Conservation (phyloP, 805 yeast genomes). For the Wickerhamiella kurtzmanii region DNA sequence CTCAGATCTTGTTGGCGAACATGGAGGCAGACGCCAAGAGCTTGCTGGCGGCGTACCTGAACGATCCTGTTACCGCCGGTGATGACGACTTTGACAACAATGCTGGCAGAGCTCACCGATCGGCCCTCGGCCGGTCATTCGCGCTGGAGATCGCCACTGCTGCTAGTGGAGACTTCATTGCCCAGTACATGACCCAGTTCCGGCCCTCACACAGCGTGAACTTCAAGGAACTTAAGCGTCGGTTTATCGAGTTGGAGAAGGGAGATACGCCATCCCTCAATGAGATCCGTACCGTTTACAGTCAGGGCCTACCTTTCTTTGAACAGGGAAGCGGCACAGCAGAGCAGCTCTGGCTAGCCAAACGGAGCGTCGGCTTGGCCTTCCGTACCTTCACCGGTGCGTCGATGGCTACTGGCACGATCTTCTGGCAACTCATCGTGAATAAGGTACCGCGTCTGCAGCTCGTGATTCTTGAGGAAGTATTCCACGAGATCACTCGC, state of each 20-base stretch:
- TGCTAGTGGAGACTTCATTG: slow-evolving; percentile 23
- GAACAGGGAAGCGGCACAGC: neutral
- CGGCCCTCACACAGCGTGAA: neutral
- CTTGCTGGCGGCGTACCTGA: slow-evolving; percentile 62
- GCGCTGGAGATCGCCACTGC: slow-evolving; percentile 64
- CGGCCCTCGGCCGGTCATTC: slow-evolving; percentile 62
- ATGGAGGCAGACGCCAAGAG: slow-evolving; percentile 66
- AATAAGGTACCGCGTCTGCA: slow-evolving; percentile 50
- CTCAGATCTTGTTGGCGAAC: slow-evolving; percentile 39
- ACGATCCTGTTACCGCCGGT: slow-evolving; percentile 20
- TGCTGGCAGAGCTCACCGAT: slow-evolving; percentile 23
- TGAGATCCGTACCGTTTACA: neutral
- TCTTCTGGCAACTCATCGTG: slow-evolving; percentile 70
- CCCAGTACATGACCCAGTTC: slow-evolving; percentile 8
- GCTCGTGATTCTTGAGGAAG: slow-evolving; percentile 49
- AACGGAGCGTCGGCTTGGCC: slow-evolving; percentile 37
- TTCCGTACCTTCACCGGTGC: slow-evolving; percentile 49
- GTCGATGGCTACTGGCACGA: slow-evolving; percentile 49
- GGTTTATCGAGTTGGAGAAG: neutral
- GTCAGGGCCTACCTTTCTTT: neutral
- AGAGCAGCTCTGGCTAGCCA: slow-evolving; percentile 10
- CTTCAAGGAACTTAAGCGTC: neutral
- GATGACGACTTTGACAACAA: slow-evolving; percentile 31
- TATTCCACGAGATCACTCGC: slow-evolving; percentile 54
- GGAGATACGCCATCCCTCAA: neutral